Evolutionary conservation across 1,139 yeast species (phyloP), one percentile per base, ranked within the genome.

Genomic region (Geotrichum citri-aurantii): DNA sequence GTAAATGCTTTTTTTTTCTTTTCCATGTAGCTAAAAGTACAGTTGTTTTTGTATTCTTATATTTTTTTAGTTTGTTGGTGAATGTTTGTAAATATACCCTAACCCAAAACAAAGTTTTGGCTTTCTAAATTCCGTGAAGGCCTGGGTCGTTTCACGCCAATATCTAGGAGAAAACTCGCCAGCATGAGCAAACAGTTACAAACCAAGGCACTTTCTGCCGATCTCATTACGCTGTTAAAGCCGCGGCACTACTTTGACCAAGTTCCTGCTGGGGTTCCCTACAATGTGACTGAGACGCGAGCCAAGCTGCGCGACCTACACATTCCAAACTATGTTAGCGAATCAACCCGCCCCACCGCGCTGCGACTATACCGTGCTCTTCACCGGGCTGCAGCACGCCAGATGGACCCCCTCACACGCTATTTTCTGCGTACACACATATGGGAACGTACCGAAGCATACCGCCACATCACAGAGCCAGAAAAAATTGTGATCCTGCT

Each of bases 361-460:
- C 55, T 67, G 29, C 10, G 48, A 8, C 40, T 60, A 26, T 67
- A 66, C 53, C 59, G 60, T 23, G 60, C 51, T 40, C 60, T 65
- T 3, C 51, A 52, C 19, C 59, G 63, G 10, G 62, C 63, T 29
- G 53, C 61, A 10, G 48, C 54, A 10, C 42, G 42, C 49, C 63
- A 63, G 37, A 50, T 63, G 29, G 69, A 67, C 40, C 68, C 68
- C n/a, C 52, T 65, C 23, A 61, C 65, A 50, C 64, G 69, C 19
- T 40, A 31, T n/a, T 64, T 56, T 50, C 57, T 67, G 23, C 56
- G 60, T 14, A 55, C 59, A 14, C 48, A 58, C 46, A 51, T 60
- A 24, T 58, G 63, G 55, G 69, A 67, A 48, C 52, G 61, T 11
- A 63, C 65, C 52, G 55, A 59, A 17, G 64, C 67, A 3, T 62